Evolutionary conservation across 2,329 filamentous ascomycete genomes (phyloP).

Genomic region (Fusarium bulbicola): DNA sequence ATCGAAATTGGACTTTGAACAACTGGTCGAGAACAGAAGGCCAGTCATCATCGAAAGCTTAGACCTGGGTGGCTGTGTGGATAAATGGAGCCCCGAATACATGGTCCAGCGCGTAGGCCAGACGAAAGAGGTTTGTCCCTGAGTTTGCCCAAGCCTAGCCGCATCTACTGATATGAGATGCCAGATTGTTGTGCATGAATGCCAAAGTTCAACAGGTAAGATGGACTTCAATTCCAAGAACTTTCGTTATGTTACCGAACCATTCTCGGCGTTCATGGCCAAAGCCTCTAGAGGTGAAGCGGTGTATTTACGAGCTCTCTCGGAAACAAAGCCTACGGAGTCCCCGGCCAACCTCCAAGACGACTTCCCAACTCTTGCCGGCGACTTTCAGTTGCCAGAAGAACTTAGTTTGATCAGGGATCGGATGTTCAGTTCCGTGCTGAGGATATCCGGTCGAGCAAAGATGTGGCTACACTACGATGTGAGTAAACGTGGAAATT

Average conservation of each 20-base stretch:
- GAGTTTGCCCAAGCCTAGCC: neutral
- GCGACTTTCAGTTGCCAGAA: constrained; percentile 75
- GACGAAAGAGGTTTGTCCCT: constrained; percentile 64
- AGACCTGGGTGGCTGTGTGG: constrained; percentile 72
- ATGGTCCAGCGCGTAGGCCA: constrained; percentile 69
- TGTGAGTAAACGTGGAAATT: constrained; percentile 54
- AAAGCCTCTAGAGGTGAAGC: constrained; percentile 66
- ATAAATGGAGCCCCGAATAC: constrained; percentile 74
- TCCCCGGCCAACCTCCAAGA: constrained; percentile 72
- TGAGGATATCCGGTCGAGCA: constrained; percentile 81
- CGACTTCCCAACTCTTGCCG: constrained; percentile 76
- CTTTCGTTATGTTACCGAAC: constrained; percentile 76
- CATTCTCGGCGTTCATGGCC: constrained; percentile 73
- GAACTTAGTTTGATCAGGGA: constrained; percentile 66
- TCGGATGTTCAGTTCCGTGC: constrained; percentile 79
- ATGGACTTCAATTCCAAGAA: constrained; percentile 90
- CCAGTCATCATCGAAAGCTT: constrained; percentile 70
- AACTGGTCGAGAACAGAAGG: constrained; percentile 64
- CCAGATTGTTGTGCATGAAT: constrained; percentile 79
- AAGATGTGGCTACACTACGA: constrained; percentile 94
- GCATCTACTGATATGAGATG: constrained; percentile 3
- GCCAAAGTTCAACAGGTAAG: constrained; percentile 59
- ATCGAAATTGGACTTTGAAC: constrained; percentile 65
- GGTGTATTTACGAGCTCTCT: constrained; percentile 83
- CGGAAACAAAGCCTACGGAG: constrained; percentile 72